These are phyloP conservation scores for Fermentozyma sake DNA, from an alignment of 1,139 yeast species.

Conservation along the genomic window DNA sequence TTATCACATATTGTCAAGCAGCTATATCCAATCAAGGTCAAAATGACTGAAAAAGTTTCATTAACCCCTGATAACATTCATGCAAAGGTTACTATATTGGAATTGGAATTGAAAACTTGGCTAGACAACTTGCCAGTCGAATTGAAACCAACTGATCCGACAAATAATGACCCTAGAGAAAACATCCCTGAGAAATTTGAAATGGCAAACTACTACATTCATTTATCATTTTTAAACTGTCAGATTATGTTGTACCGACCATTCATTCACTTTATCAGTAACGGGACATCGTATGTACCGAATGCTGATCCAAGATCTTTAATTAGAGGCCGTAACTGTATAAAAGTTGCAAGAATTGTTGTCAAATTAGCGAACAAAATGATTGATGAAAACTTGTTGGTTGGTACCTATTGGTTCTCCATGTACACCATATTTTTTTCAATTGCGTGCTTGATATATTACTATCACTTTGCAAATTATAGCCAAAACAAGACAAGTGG, in stretches of 20 bases:
- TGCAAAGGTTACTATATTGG: slow-evolving; percentile 67
- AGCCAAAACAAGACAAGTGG: slow-evolving; percentile 18
- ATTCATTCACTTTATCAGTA: slow-evolving; percentile 74
- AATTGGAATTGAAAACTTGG: slow-evolving; percentile 73
- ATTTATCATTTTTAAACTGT: slow-evolving; percentile 76
- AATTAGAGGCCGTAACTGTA: slow-evolving; percentile 79
- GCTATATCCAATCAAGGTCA: slow-evolving; percentile 39
- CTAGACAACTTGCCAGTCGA: slow-evolving; percentile 67
- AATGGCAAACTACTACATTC: slow-evolving; percentile 73
- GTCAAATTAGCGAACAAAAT: slow-evolving; percentile 80
- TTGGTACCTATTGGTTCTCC: slow-evolving; percentile 92
- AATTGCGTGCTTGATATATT: slow-evolving; percentile 81
- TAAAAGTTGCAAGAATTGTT: slow-evolving; percentile 79
- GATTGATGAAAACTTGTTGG: slow-evolving; percentile 66
- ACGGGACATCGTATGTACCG: slow-evolving; percentile 41
- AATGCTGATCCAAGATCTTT: slow-evolving; percentile 42
- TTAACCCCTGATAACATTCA: slow-evolving; percentile 42
- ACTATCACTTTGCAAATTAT: slow-evolving; percentile 66
- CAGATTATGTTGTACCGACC: slow-evolving; percentile 87
- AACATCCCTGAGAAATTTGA: slow-evolving; percentile 59
- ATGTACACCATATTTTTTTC: slow-evolving; percentile 90
- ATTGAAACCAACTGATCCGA: slow-evolving; percentile 67
- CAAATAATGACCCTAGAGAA: slow-evolving; percentile 15
- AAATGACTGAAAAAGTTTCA: slow-evolving; percentile 20
- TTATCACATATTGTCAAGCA: slow-evolving; percentile 41